Base-by-base conservation (phyloP, 1,284 basidiomycete genomes). In the Sporisorium scitamineum region DNA sequence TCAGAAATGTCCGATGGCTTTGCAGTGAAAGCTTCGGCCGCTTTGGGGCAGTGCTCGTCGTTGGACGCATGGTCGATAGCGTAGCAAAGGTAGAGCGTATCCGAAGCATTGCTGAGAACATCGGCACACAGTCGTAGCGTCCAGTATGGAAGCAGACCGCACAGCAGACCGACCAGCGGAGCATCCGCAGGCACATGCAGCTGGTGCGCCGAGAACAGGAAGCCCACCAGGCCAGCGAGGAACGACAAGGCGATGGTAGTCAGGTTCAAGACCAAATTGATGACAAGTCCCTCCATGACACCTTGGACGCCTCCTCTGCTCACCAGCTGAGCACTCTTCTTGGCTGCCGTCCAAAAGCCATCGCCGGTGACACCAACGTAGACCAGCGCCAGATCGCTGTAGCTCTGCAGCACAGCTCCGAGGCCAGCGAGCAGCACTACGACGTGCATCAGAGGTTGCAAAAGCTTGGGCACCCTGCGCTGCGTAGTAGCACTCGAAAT, bases 321-420 rank as follows among this genome's bases (percentile, higher is more conserved):
- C 27, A 73, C 88, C 84, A 93, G 86, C 37, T 89, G 91, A 61
- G 88, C 87, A 14, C 91, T 90, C 42, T 92, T 87, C 63, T 90
- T 88, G 13, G 93, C 93, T 68, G 91, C 91, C 8, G 89, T 88
- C 88, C 93, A 92, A 85, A 95, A 96, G 1, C 90, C 88, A 59
- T 93, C 92, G 0, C 94, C 94, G 0, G 93, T 95, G 66, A 97
- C 87, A 0, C 94, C 94, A 1, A 90, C 90, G 84, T 95, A 95
- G 11, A 94, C 89, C 32, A 96, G 88, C 14, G 92, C 93, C 79
- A 94, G 92, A 44, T 90, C 90, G 86, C 93, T 94, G 55, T 81
- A 68, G 22, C 68, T 66, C 57, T 80, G 70, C 37, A 81, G 41
- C 31, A 82, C 67, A 0, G 76, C 62, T 20, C 72, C 70, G 2